Percentiles rank a stretch among this genome's conserved stretches.
Conservation (phyloP, 208 protist genomes). For the Strigomonas culicis region DNA sequence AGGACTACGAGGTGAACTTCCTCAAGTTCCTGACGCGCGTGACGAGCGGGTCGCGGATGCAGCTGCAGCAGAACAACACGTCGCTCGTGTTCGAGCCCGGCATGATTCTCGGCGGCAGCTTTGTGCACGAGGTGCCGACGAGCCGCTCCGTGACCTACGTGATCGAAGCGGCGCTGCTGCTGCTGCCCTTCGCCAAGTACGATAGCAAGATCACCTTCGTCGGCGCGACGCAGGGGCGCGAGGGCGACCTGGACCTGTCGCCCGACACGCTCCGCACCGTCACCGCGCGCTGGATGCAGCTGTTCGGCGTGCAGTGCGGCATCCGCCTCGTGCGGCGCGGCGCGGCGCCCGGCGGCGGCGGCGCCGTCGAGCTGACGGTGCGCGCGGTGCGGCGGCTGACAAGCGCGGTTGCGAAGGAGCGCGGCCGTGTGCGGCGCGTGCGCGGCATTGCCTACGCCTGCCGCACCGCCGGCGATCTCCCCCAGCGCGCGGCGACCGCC, state of each 20-base stretch:
- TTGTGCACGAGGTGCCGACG: slow-evolving; percentile 82
- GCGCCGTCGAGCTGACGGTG: slow-evolving; percentile 80
- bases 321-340: slow-evolving; percentile 87
- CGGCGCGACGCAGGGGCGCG: slow-evolving; percentile 70
- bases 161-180: slow-evolving; percentile 77
- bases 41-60: slow-evolving; percentile 80
- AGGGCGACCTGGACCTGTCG: slow-evolving; percentile 65
- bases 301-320: slow-evolving; percentile 81
- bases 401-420: slow-evolving; percentile 56
- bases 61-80: slow-evolving; percentile 75
- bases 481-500: slow-evolving; percentile 80
- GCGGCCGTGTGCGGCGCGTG: slow-evolving; percentile 85
- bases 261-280: slow-evolving; percentile 90
- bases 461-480: slow-evolving; percentile 79
- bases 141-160: slow-evolving; percentile 83
- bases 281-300: slow-evolving; percentile 79
- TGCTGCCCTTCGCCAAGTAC: slow-evolving; percentile 91
- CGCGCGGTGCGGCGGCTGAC: slow-evolving; percentile 71
- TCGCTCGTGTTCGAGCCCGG: slow-evolving; percentile 80
- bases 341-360: slow-evolving; percentile 74
- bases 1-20: slow-evolving; percentile 86
- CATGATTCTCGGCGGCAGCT: slow-evolving; percentile 88
- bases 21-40: slow-evolving; percentile 91
- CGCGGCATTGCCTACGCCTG: slow-evolving; percentile 92
- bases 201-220: slow-evolving; percentile 83